phyloP scores from a whole-genome alignment of 2,329 filamentous ascomycete genomes.

The Paraconiothyrium brasiliense region DNA sequence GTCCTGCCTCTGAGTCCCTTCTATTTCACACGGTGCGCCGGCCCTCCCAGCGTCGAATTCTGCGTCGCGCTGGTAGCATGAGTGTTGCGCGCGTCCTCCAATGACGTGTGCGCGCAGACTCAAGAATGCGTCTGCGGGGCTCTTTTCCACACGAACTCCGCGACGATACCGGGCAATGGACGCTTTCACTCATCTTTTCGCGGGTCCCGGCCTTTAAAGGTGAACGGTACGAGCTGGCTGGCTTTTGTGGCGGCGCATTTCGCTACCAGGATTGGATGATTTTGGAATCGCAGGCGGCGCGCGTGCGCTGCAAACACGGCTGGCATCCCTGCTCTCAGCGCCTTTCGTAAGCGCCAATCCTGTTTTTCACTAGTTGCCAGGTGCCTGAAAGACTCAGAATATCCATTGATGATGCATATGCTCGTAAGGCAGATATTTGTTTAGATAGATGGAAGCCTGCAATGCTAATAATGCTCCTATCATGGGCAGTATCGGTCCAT shows the following conservation, averaged over 20 bases:
- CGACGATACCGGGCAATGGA: neutral
- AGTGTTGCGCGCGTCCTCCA: slow-evolving; percentile 4
- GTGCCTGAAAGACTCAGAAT: neutral
- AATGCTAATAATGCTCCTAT: slow-evolving; percentile 3
- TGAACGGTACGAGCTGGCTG: neutral
- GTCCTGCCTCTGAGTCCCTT: neutral
- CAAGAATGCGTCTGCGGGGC: neutral
- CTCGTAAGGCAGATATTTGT: neutral
- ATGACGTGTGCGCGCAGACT: neutral
- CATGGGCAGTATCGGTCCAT: neutral
- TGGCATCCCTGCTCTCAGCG: slow-evolving; percentile 7
- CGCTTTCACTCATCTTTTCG: slow-evolving; percentile 11
- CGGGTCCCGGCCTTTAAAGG: slow-evolving; percentile 12
- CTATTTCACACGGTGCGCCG: neutral
- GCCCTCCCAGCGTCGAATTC: slow-evolving; percentile 1
- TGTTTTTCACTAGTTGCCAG: neutral
- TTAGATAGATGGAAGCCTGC: neutral
- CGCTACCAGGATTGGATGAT: slow-evolving; percentile 11
- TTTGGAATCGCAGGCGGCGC: neutral
- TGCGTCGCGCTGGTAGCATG: slow-evolving; percentile 10
- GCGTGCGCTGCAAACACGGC: slow-evolving; percentile 9
- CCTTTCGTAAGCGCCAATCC: neutral
- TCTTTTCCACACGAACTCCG: neutral
- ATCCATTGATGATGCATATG: neutral
- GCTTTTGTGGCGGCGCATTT: slow-evolving; percentile 15